Evolutionary conservation across 2,329 filamentous ascomycete species (phyloP).

Genomic region (Daldinia sp.): DNA sequence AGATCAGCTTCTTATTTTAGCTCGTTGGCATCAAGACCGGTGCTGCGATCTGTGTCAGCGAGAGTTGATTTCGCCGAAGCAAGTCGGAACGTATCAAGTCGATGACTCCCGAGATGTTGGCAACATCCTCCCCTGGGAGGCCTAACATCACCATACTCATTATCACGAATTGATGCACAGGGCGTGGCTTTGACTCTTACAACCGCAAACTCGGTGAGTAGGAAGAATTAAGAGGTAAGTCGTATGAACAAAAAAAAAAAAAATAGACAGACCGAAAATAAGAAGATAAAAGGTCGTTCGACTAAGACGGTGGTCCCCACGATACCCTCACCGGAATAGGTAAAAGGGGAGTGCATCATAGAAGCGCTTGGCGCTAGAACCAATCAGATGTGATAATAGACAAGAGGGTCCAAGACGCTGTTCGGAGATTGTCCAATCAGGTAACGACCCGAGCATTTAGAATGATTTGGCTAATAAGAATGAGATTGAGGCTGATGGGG

Average conservation of each 20-base stretch:
- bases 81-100: not conserved
- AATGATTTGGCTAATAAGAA: slow-evolving; percentile 28
- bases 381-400: slow-evolving; percentile 24
- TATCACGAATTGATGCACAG: not conserved
- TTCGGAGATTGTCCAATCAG: slow-evolving; percentile 31
- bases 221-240: slow-evolving; percentile 3
- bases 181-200: slow-evolving; percentile 8
- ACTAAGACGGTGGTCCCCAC: slow-evolving; percentile 24
- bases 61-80: slow-evolving; percentile 5
- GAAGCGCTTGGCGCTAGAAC: slow-evolving; percentile 13
- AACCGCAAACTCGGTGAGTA: not conserved
- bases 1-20: slow-evolving; percentile 20
- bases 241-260: not conserved
- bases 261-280: slow-evolving; percentile 7
- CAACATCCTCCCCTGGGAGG: slow-evolving; percentile 17
- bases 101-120: not conserved
- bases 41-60: slow-evolving; percentile 9
- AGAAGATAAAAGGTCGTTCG: slow-evolving; percentile 15
- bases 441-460: slow-evolving; percentile 2
- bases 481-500: slow-evolving; percentile 35
- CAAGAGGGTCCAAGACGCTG: not conserved
- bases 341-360: slow-evolving; percentile 18
- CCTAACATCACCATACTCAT: slow-evolving; percentile 8
- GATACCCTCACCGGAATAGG: slow-evolving; percentile 18
- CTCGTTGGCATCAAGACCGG: slow-evolving; percentile 5